These are phyloP conservation scores for Candida germanica DNA, from an alignment of 805 yeast genomes.

Conservation along the genomic window DNA sequence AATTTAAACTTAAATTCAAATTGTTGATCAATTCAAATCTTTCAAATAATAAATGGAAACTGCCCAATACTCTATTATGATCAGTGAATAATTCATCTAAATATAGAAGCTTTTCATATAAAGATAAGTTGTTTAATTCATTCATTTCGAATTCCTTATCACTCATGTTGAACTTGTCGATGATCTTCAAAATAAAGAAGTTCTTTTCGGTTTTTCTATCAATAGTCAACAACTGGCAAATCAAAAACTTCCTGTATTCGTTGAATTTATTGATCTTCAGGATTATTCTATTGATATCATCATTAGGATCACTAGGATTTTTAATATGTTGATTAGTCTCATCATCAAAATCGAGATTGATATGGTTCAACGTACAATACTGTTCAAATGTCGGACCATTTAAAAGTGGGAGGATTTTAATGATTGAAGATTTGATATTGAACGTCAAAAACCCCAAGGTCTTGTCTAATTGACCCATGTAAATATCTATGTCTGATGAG, in stretches of 20 bases:
- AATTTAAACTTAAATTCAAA: constrained; percentile 2
- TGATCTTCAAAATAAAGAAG: constrained; percentile 30
- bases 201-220: constrained; percentile 28
- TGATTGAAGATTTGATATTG: constrained; percentile 26
- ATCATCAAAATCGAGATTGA: constrained; percentile 28
- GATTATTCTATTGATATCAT: constrained; percentile 8
- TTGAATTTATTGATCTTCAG: constrained; percentile 26
- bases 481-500: constrained; percentile 8
- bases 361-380: constrained; percentile 37
- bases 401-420: constrained; percentile 26
- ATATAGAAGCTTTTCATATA: constrained; percentile 16
- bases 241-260: constrained; percentile 33
- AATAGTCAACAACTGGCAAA: constrained; percentile 37
- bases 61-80: constrained; percentile 22
- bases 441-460: constrained; percentile 26
- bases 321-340: constrained; percentile 18
- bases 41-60: constrained; percentile 23
- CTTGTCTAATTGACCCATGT: constrained; percentile 18
- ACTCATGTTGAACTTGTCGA: constrained; percentile 18
- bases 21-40: constrained; percentile 20
- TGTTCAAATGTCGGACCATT: constrained; percentile 39
- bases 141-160: constrained; percentile 6
- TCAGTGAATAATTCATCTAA: constrained; percentile 20
- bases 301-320: constrained; percentile 10
- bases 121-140: constrained; percentile 7